Evolutionary conservation across 148 eudicot genomes (phyloP), one percentile per base, ranked within the genome.

Genomic region (Drosera capensis): DNA sequence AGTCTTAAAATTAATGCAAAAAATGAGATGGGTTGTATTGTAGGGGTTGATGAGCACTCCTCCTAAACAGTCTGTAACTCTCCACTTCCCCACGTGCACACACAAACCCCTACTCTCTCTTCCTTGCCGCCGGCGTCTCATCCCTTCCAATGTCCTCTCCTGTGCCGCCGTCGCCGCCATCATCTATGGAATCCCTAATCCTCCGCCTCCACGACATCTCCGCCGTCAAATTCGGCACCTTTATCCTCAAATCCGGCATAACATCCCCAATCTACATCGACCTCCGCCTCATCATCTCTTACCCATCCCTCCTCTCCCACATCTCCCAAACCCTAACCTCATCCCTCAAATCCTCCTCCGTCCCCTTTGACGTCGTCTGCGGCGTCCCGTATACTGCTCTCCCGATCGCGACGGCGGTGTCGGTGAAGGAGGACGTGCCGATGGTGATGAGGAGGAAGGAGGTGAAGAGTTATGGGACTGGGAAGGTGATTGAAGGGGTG

Each of bases 361-460:
- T 67, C 20, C 1, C 59, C 0, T 86, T 58, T 60, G 80, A 78
- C 59, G 64, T 81, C 57, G 46, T 86, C 25, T 81, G 95, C 48
- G 95, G 95, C 38, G 95, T 86, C 5, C 95, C 95, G 1, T 86
- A 86, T 77, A 86, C 87, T 8, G 93, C 93, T 1, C 81, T 86
- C 18, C 96, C 96, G 2, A 81, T 86, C 14, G 96, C 96, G 48
- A 86, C 96, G 39, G 68, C 64, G 40, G 73, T 78, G 14, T 86
- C 93, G 40, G 59, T 79, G 23, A 19, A 65, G 3, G 49, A 65
- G 5, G 40, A 50, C 17, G 28, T 71, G n/a, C 93, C 93, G n/a
- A 86, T 86, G 96, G 55, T 86, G 12, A 86, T 86, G 93, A 75
- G 93, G 13, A 68, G 93, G n/a, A 86, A 86, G 49, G 95, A 86